A percentile compares a stretch with the other conserved stretches of the same genome.
Evolutionary conservation across 345 rosid species (phyloP).

Genomic region (Melaleuca quinquenervia): DNA sequence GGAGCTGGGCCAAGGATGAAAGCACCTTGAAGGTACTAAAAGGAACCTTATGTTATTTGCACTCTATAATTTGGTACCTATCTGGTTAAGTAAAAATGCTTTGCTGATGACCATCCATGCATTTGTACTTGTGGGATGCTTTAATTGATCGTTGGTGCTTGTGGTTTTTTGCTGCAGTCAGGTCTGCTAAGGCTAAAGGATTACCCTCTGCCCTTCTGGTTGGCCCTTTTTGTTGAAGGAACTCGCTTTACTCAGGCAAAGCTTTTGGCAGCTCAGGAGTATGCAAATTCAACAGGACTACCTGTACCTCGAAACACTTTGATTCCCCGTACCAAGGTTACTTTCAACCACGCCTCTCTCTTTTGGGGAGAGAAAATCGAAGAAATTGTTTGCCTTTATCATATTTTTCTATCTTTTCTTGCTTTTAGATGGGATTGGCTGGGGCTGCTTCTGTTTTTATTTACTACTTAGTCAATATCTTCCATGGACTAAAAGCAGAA

Average conservation of each 20-base stretch:
- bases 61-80: neutral
- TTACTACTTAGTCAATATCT: neutral
- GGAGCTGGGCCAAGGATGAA: conserved; percentile 94
- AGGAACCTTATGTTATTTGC: neutral
- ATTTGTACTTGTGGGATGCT: neutral
- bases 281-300: conserved; percentile 69
- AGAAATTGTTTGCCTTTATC: neutral
- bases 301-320: conserved; percentile 87
- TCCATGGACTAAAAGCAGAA: neutral
- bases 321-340: conserved; percentile 96
- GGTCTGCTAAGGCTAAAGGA: conserved; percentile 73
- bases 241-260: conserved; percentile 93
- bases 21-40: conserved; percentile 47
- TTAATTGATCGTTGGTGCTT: neutral
- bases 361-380: neutral
- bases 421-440: neutral
- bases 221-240: conserved; percentile 98
- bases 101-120: neutral
- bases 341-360: neutral
- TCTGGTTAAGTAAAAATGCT: neutral
- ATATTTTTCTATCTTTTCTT: neutral
- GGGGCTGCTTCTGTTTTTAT: neutral
- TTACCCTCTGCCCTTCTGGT: conserved; percentile 88
- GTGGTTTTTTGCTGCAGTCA: conserved; percentile 45
- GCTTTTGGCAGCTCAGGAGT: conserved; percentile 91